Evolutionary conservation across 2,329 filamentous ascomycete genomes (phyloP), one percentile per base, ranked within the genome.

Genomic region (Pyricularia pennisetigena): DNA sequence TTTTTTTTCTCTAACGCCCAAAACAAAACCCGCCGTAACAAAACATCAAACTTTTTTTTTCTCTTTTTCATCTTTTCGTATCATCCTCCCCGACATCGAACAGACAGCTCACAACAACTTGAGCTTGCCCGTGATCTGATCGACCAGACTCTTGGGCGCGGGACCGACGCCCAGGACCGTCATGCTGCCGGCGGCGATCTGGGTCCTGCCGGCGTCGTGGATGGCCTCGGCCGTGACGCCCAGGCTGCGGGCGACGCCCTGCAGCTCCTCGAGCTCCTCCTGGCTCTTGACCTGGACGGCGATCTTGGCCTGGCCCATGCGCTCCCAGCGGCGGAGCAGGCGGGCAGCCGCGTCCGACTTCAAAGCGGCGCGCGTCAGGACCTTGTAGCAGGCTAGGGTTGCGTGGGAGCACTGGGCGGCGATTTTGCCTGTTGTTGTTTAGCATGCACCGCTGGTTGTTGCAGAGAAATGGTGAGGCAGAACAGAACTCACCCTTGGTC

Each of bases 371-470:
- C 82, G 79, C 68, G 87, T 80, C 71, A 96, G 88, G 69, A 88
- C 82, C 82, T 97, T 98, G 88, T 97, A 99, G 86, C 94, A 98
- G 68, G 94, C 94, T 68, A 99, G 88, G 3, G 94, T 97, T n/a
- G 95, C 95, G 79, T 98, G 95, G 66, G 90, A 91, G 80, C 91
- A 94, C 80, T 98, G 95, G 8, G 95, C 95, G 69, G 93, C 95
- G 74, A 98, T 97, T 84, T 99, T 99, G 74, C 94, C 94, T 97
- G 71, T 64, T 9, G 32, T 49, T 26, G 32, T 0, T 35, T 35
- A 35, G 32, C 14, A 35, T 35, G 2, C 12, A 4, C 14, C 14
- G 30, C 30, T 12, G 32, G 30, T 9, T 12, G 32, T 3, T 0
- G 12, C 32, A 35, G 14, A 64, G 12, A 4, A 0, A 10, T 1